phyloP scores from a whole-genome alignment of 2,329 filamentous ascomycete species.

The Ramichloridium luteum region DNA sequence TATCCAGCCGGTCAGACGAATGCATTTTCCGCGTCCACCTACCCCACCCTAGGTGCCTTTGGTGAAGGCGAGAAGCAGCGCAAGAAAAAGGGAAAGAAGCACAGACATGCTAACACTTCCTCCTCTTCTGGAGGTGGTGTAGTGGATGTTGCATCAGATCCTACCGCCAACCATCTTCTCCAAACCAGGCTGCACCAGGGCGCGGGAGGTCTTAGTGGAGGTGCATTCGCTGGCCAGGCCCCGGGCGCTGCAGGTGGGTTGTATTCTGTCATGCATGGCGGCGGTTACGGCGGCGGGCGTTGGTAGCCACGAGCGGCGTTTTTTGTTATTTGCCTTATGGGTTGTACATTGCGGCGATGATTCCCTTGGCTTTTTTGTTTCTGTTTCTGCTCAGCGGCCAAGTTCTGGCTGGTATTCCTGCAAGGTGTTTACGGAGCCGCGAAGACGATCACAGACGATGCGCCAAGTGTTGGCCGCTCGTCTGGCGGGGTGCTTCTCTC shows the following conservation, averaged over 20 bases:
- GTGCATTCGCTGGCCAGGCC: constrained; percentile 14
- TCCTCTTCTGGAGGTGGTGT: constrained; percentile 89
- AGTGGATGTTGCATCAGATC: constrained; percentile 75
- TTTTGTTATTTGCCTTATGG: constrained; percentile 4
- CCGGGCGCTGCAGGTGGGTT: constrained; percentile 16
- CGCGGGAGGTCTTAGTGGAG: constrained; percentile 46
- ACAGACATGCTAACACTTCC: constrained; percentile 99
- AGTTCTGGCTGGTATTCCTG: constrained; percentile 14
- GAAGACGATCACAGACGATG: constrained; percentile 14
- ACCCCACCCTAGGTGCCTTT: constrained; percentile 16
- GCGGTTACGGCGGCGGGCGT: constrained; percentile 18
- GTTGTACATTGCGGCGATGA: constrained; percentile 14
- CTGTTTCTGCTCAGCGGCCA: constrained; percentile 10
- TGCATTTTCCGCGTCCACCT: constrained; percentile 14
- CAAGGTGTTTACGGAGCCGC: constrained; percentile 17
- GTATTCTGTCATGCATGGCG: constrained; percentile 23
- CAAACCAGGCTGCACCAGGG: constrained; percentile 85
- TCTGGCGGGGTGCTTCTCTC: constrained; percentile 10
- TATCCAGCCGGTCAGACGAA: constrained; percentile 15
- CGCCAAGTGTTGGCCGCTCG: constrained; percentile 21
- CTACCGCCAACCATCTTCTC: constrained; percentile 73
- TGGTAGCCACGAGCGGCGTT: constrained; percentile 17
- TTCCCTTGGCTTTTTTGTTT: constrained; percentile 7
- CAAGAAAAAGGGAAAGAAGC: constrained; percentile 99
- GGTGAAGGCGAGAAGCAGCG: constrained; percentile 44